A percentile compares a stretch with the other conserved stretches of the same genome.
These are phyloP conservation scores for Calonectria hongkongensis DNA, from an alignment of 2,329 filamentous ascomycete species.

Conservation along the genomic window DNA sequence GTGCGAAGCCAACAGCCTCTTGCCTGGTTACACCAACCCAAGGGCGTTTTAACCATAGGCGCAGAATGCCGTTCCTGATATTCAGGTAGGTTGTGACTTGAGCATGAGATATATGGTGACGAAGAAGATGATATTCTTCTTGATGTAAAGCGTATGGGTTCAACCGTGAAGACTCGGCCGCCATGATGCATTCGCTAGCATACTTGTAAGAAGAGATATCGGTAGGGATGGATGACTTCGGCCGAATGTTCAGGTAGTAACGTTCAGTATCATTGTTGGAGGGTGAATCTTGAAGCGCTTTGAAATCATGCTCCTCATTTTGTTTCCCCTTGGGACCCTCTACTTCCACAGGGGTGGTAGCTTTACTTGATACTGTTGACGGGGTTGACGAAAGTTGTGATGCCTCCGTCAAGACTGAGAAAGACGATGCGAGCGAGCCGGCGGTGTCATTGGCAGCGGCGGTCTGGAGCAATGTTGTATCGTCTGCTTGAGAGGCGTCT, in stretches of 20 bases:
- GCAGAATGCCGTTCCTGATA: conserved; percentile 93
- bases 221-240: conserved; percentile 89
- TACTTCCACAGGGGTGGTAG: conserved; percentile 75
- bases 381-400: conserved; percentile 74
- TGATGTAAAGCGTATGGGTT: conserved; percentile 92
- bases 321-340: conserved; percentile 54
- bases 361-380: conserved; percentile 77
- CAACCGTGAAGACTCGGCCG: conserved; percentile 91
- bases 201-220: conserved; percentile 85
- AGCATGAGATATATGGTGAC: conserved; percentile 86
- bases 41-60: conserved; percentile 92
- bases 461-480: conserved; percentile 42
- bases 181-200: conserved; percentile 92
- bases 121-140: conserved; percentile 87
- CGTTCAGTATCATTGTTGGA: conserved; percentile 59
- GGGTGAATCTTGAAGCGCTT: conserved; percentile 48
- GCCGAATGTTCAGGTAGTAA: conserved; percentile 75
- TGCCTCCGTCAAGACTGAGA: conserved; percentile 71
- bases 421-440: conserved; percentile 72
- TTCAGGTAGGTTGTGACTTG: conserved; percentile 98
- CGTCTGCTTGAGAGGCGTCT: conserved; percentile 46
- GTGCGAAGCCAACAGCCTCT: conserved; percentile 93
- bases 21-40: conserved; percentile 86
- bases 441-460: conserved; percentile 49
- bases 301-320: conserved; percentile 43